Base-by-base conservation (phyloP, 1,284 basidiomycete species). In the Xerocomus amazonicus region DNA sequence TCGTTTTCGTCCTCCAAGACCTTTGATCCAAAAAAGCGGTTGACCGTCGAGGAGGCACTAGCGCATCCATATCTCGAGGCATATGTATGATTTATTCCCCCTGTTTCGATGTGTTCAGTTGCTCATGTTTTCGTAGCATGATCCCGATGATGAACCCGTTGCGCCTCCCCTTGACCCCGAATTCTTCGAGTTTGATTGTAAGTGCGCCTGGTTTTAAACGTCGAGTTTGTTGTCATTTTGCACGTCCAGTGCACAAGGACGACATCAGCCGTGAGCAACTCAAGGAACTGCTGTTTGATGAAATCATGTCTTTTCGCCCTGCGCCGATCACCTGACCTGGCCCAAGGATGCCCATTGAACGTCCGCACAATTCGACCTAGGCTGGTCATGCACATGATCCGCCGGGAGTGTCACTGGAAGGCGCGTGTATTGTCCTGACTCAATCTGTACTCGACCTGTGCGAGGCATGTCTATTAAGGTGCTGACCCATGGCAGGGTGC, bases 1-100 rank as follows among this genome's bases (percentile, higher is more conserved):
- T 23, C 23, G 43, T 26, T 9, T 41, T 4, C 31, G 3, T 26
- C 34, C 19, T 51, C 56, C 28, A 54, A 87, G 83, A 89, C 87
- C 44, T 94, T 97, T 69, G 92, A 95, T 67, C 92, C 94, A 10
- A 91, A 91, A 73, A 96, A 94, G 70, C 86, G 94, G 35, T 84
- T 92, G 66, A 92, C 91, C 0, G 90, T 93, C 42, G 93, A 96
- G 61, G 81, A 94, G 56, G 92, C 92, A n/a, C 75, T 96, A 31
- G 83, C 84, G 17, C 93, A 96, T 63, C 92, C 92, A 4, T 96
- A 95, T 65, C 77, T 97, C 16, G 90, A 92, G 66, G 89, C 92
- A 63, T 95, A 95, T 63, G 86, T 87, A 61, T 48, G 83, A 77
- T n/a, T 42, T 48, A 16, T 37, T 31, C 9, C n/a, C n/a, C 19